phyloP scores from a whole-genome alignment of 2,329 filamentous ascomycete genomes.

The Cryphonectria parasitica region DNA sequence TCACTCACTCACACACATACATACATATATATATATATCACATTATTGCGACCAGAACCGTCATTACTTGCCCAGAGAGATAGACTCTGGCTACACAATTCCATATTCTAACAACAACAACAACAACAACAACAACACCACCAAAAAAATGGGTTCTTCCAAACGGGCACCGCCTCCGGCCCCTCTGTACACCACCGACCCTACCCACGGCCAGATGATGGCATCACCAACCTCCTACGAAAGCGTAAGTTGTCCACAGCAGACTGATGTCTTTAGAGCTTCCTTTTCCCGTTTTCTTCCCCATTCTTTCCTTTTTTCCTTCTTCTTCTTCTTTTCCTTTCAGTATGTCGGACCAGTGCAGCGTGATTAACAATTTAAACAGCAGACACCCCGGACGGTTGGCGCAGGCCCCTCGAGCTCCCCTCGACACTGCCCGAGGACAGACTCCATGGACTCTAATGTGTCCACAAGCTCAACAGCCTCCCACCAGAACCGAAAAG shows the following conservation, averaged over 20 bases:
- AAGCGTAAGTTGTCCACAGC: constrained; percentile 23
- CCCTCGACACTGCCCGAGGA: constrained; percentile 1
- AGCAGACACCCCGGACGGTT: constrained; percentile 20
- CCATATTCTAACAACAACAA: background rate
- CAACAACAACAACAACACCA: too few relatives aligned
- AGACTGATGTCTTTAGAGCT: background rate
- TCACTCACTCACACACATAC: background rate
- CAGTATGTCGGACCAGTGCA: background rate
- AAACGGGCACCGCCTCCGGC: constrained; percentile 27
- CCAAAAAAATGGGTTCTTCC: constrained; percentile 23
- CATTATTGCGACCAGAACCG: background rate
- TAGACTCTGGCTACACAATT: background rate
- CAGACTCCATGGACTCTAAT: constrained; percentile 20
- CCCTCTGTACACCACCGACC: constrained; percentile 26
- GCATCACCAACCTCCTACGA: constrained; percentile 27
- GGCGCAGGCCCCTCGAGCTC: background rate
- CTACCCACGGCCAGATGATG: constrained; percentile 6
- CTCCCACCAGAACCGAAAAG: constrained; percentile 24
- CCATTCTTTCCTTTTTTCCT: background rate
- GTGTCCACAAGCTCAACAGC: constrained; percentile 15
- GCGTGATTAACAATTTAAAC: background rate
- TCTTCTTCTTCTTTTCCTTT: background rate
- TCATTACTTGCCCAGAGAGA: background rate
- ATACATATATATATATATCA: background rate
- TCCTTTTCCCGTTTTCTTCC: background rate